These are phyloP conservation scores for Phyllosticta citribraziliensis DNA, from an alignment of 2,329 filamentous ascomycete species.

Conservation along the genomic window DNA sequence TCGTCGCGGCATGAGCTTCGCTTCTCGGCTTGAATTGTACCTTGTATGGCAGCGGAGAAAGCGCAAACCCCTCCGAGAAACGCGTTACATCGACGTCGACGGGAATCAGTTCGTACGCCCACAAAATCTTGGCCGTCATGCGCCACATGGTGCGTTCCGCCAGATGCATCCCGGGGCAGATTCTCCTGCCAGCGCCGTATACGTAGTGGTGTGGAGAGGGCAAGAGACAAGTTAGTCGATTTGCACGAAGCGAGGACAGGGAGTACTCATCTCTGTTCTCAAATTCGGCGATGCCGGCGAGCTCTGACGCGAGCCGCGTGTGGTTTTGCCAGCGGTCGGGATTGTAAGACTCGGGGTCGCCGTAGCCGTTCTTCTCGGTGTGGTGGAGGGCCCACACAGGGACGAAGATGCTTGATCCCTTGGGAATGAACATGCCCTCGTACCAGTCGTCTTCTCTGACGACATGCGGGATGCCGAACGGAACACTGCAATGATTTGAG, in stretches of 20 bases:
- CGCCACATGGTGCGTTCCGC: conserved; percentile 19
- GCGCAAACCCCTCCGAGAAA: conserved; percentile 27
- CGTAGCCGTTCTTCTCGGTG: conserved; percentile 11
- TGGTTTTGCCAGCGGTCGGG: conserved; percentile 26
- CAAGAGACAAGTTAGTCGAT: not conserved
- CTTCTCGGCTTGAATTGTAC: conserved; percentile 22
- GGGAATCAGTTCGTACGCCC: conserved; percentile 12
- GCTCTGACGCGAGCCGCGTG: conserved; percentile 25
- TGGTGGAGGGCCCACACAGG: conserved; percentile 29
- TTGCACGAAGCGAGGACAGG: conserved; percentile 4
- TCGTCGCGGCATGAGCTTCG: conserved; percentile 21
- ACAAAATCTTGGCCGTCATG: conserved; percentile 17
- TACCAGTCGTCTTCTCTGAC: conserved; percentile 24
- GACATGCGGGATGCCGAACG: conserved; percentile 16
- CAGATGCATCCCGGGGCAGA: conserved; percentile 24
- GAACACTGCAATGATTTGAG: conserved; percentile 5
- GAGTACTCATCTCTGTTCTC: conserved; percentile 16
- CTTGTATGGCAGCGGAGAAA: conserved; percentile 24
- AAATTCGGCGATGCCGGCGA: conserved; percentile 23
- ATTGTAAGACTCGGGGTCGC: conserved; percentile 23
- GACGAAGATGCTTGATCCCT: conserved; percentile 28
- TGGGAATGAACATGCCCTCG: conserved; percentile 33
- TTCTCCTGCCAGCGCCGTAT: conserved; percentile 19
- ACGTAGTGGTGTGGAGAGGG: conserved; percentile 13
- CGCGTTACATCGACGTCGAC: conserved; percentile 19